These are phyloP conservation scores for Fusarium fujikuroi DNA, from an alignment of 2,329 filamentous ascomycete species.

Conservation along the genomic window DNA sequence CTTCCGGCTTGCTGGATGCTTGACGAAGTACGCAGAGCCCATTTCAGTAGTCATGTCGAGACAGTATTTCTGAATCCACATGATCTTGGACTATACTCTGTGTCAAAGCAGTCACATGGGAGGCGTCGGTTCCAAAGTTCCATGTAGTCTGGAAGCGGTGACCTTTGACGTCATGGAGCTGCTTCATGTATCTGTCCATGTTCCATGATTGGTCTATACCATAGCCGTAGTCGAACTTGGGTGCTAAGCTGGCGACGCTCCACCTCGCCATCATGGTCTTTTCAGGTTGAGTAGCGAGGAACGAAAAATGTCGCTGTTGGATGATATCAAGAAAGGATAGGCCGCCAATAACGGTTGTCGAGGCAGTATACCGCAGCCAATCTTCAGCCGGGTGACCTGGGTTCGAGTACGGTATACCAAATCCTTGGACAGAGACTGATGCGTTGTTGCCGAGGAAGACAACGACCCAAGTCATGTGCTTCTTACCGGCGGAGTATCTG, in stretches of 20 bases:
- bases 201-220: not conserved
- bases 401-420: not conserved
- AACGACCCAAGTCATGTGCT: not conserved
- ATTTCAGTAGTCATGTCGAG: not conserved
- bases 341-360: not conserved
- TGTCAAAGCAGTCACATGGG: not conserved
- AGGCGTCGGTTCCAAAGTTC: accelerated
- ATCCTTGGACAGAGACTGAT: not conserved
- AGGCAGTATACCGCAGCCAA: not conserved
- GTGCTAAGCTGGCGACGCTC: accelerated
- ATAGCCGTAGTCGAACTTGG: not conserved
- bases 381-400: not conserved
- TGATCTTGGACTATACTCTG: not conserved
- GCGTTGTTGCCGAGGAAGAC: accelerated
- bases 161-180: not conserved
- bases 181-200: not conserved
- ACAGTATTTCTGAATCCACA: not conserved
- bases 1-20: not conserved
- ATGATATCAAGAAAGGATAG: not conserved
- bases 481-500: not conserved
- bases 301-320: not conserved
- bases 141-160: not conserved
- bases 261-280: not conserved
- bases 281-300: not conserved
- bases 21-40: not conserved